phyloP scores from a whole-genome alignment of 108 stramenopile species.

The Seminavis robusta region DNA sequence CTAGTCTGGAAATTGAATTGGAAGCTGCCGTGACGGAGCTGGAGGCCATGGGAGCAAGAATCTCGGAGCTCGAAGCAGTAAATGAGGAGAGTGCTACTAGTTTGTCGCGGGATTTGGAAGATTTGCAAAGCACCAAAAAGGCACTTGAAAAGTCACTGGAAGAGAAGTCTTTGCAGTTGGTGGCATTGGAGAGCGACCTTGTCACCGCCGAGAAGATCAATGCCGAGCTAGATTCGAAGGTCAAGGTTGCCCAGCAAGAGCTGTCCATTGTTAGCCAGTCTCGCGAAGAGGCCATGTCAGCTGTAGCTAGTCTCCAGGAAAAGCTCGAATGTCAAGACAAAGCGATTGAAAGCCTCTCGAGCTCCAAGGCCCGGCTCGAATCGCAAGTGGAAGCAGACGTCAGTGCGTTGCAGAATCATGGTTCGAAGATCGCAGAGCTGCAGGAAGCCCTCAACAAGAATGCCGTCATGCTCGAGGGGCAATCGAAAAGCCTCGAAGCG shows the following conservation, averaged over 20 bases:
- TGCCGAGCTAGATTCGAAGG: not conserved
- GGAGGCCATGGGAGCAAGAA: not conserved
- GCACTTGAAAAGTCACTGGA: conserved; percentile 1
- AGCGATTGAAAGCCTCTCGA: not conserved
- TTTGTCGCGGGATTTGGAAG: not conserved
- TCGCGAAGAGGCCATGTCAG: not conserved
- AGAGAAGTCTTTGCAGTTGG: not conserved
- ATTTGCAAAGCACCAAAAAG: not conserved
- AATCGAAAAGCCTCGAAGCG: not conserved
- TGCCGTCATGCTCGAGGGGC: not conserved
- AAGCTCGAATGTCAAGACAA: not conserved
- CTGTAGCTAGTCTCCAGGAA: not conserved
- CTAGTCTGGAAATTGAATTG: not conserved
- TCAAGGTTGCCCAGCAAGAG: not conserved
- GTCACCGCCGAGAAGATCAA: not conserved
- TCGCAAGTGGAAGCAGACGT: not conserved
- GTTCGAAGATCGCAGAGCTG: not conserved
- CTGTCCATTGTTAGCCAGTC: not conserved
- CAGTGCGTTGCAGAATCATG: not conserved
- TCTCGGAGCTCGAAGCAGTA: not conserved
- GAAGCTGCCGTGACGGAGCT: not conserved
- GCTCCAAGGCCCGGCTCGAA: not conserved
- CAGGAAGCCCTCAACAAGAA: not conserved
- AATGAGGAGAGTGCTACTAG: not conserved
- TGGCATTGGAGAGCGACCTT: not conserved